Conservation (phyloP, 169 alveolate genomes). For the Eimeria zaria region DNA sequence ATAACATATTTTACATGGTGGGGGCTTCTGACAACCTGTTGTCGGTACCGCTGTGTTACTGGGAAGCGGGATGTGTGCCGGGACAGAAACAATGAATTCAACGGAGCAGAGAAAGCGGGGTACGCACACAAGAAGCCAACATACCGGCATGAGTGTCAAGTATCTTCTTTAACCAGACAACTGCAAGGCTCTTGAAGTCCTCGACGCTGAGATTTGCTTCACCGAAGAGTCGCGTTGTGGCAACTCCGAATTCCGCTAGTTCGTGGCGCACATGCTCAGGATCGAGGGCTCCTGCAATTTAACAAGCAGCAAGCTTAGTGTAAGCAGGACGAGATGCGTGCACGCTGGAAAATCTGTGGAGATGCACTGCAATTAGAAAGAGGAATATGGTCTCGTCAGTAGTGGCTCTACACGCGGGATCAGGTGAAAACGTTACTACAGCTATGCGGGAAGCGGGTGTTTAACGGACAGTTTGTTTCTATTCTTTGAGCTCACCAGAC, state of each 20-base stretch:
- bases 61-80: background rate
- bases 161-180: conserved; percentile 91
- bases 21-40: background rate
- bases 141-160: conserved; percentile 89
- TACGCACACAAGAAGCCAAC: background rate
- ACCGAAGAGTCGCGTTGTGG: conserved; percentile 78
- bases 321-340: background rate
- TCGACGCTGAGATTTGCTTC: conserved; percentile 89
- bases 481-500: conserved; percentile 85
- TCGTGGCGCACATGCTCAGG: conserved; percentile 88
- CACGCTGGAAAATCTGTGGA: background rate
- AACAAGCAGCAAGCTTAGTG: background rate
- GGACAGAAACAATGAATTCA: background rate
- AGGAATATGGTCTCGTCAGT: background rate
- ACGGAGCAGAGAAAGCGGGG: background rate
- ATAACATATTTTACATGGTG: background rate
- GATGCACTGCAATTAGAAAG: background rate
- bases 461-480: background rate
- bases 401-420: background rate
- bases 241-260: conserved; percentile 85
- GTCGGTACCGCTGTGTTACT: background rate
- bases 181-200: conserved; percentile 91
- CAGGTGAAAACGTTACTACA: background rate
- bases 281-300: conserved; percentile 88
- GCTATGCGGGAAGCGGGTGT: background rate